Conservation (phyloP, 2,329 filamentous ascomycete genomes). For the Fusarium subtropicale region DNA sequence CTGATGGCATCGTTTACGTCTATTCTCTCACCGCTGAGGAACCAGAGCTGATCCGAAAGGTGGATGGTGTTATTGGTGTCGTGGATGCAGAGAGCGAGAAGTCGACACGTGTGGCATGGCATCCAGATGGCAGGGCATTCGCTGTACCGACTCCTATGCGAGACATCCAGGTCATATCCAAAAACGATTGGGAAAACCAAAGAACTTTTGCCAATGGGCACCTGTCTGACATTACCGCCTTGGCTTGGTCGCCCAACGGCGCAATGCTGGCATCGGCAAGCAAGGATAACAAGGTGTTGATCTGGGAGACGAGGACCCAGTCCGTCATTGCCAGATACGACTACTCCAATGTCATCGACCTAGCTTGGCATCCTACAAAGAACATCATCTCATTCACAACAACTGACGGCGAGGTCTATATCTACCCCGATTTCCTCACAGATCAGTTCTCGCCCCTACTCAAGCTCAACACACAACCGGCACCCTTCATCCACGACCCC, state of each 20-base stretch:
- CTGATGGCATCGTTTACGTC: constrained; percentile 89
- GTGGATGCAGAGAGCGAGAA: constrained; percentile 79
- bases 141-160: constrained; percentile 84
- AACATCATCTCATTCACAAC: constrained; percentile 94
- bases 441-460: constrained; percentile 68
- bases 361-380: constrained; percentile 90
- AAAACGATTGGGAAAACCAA: constrained; percentile 89
- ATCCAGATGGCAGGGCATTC: constrained; percentile 93
- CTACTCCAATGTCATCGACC: constrained; percentile 84
- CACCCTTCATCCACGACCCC: constrained; percentile 88
- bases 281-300: constrained; percentile 74
- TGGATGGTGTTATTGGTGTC: constrained; percentile 86
- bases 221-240: constrained; percentile 83
- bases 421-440: constrained; percentile 77
- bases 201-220: constrained; percentile 83
- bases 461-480: constrained; percentile 73
- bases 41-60: constrained; percentile 82
- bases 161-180: constrained; percentile 89
- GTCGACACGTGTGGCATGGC: constrained; percentile 84
- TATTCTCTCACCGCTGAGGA: constrained; percentile 84
- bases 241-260: constrained; percentile 95
- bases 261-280: constrained; percentile 81
- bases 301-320: constrained; percentile 94
- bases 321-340: constrained; percentile 81
- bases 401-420: constrained; percentile 91